Percentiles rank a stretch among this genome's conserved stretches.
phyloP scores from a whole-genome alignment of 1,284 basidiomycete species.

The Cryptococcus sp. region DNA sequence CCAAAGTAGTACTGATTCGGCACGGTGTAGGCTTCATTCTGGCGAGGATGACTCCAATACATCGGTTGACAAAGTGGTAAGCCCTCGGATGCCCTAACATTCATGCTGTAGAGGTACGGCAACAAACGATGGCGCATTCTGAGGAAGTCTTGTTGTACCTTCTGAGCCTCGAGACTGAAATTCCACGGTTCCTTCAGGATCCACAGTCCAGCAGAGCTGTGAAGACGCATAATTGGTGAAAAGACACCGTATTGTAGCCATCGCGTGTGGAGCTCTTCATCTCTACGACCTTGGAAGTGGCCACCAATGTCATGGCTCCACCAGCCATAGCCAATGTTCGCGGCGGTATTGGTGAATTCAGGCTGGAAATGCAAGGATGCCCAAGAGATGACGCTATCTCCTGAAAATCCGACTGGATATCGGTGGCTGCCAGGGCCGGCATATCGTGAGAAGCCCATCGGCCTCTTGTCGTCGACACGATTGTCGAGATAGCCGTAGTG shows the following conservation, averaged over 20 bases:
- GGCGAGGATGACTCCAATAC: slow-evolving; percentile 16
- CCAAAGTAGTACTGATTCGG: slow-evolving; percentile 21
- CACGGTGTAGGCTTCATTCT: slow-evolving; percentile 13
- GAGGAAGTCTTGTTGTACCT: slow-evolving; percentile 10
- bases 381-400: slow-evolving; percentile 23
- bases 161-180: slow-evolving; percentile 5
- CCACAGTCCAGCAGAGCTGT: slow-evolving; percentile 20
- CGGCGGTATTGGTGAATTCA: slow-evolving; percentile 22
- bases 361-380: slow-evolving; percentile 23
- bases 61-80: slow-evolving; percentile 17
- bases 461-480: slow-evolving; percentile 5
- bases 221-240: slow-evolving; percentile 24
- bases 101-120: slow-evolving; percentile 21
- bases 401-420: slow-evolving; percentile 27
- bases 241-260: slow-evolving; percentile 27
- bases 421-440: slow-evolving; percentile 21
- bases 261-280: slow-evolving; percentile 19
- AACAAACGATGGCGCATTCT: slow-evolving; percentile 20
- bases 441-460: slow-evolving; percentile 20
- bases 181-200: slow-evolving; percentile 24
- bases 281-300: slow-evolving; percentile 14
- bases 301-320: slow-evolving; percentile 29
- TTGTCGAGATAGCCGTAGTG: slow-evolving; percentile 24
- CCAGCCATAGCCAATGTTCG: slow-evolving; percentile 22
- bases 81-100: slow-evolving; percentile 9